A percentile compares a stretch with the other conserved stretches of the same genome.
Evolutionary conservation across 257 asterid genomes (phyloP).

Genomic region (Ilex aquifolium): DNA sequence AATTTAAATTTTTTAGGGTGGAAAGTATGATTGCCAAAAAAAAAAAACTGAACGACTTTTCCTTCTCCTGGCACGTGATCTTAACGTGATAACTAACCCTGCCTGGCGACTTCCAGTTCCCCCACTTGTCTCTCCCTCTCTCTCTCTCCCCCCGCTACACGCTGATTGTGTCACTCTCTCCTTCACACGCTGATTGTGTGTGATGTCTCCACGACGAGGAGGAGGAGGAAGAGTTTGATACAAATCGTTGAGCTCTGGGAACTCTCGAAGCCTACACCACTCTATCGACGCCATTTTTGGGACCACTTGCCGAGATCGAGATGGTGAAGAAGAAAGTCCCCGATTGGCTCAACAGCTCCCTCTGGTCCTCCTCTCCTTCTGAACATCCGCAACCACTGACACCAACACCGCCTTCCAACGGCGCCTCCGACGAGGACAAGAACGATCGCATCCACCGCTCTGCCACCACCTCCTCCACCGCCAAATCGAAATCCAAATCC

Average conservation of each 20-base stretch:
- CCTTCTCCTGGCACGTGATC: too few species aligned
- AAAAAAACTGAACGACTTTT: too few species aligned
- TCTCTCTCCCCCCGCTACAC: neutral
- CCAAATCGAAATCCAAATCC: neutral
- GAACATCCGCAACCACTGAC: conserved; percentile 19
- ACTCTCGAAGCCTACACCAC: too few species aligned
- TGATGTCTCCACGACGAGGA: conserved; percentile 5
- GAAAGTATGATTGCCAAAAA: too few species aligned
- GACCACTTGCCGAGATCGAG: neutral
- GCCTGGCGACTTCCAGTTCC: neutral
- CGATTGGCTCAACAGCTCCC: conserved; percentile 79
- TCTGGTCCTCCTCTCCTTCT: conserved; percentile 58
- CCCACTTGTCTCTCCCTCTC: neutral
- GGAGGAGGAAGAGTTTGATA: too few species aligned
- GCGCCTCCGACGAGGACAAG: neutral
- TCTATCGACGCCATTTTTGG: too few species aligned
- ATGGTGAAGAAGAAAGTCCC: conserved; percentile 38
- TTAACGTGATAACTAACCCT: too few species aligned
- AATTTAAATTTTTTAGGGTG: too few species aligned
- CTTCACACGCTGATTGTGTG: conserved; percentile 1
- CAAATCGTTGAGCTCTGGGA: too few species aligned
- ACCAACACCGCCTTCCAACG: conserved; percentile 18
- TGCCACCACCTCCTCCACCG: conserved; percentile 16
- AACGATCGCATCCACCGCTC: conserved; percentile 4
- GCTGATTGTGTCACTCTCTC: too few species aligned